These are phyloP conservation scores for Leccinum uliginosum DNA, from an alignment of 768 basidiomycete genomes.

Conservation along the genomic window DNA sequence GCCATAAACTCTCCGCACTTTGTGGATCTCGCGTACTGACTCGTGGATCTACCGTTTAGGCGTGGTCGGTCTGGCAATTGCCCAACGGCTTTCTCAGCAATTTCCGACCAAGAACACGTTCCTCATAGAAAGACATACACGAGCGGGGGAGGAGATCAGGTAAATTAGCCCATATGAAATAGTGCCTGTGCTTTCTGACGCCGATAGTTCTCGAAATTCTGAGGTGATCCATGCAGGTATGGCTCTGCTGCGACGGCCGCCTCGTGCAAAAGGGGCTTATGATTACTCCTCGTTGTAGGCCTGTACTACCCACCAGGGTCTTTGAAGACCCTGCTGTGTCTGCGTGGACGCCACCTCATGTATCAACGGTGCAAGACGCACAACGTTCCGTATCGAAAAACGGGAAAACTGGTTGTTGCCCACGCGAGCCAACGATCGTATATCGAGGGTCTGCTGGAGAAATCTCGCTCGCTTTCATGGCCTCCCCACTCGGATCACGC, in stretches of 20 bases:
- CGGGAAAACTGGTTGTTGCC: conserved; percentile 90
- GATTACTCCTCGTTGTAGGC: conserved; percentile 38
- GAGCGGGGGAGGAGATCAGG: conserved; percentile 87
- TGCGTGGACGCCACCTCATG: conserved; percentile 80
- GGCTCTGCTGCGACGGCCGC: background rate
- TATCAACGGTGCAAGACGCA: conserved; percentile 68
- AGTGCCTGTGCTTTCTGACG: background rate
- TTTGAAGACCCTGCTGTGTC: conserved; percentile 80
- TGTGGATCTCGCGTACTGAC: background rate
- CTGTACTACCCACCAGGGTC: conserved; percentile 82
- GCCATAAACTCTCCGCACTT: background rate
- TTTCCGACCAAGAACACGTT: conserved; percentile 70
- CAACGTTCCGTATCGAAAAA: conserved; percentile 64
- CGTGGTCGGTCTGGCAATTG: conserved; percentile 82
- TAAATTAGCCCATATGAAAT: conserved; percentile 18
- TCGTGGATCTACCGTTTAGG: conserved; percentile 37
- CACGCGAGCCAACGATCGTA: conserved; percentile 61
- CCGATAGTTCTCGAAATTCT: conserved; percentile 78
- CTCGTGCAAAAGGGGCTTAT: background rate
- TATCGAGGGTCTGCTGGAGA: conserved; percentile 62
- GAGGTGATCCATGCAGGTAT: conserved; percentile 91
- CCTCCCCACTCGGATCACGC: conserved; percentile 37
- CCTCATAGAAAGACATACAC: conserved; percentile 72
- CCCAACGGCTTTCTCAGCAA: conserved; percentile 61
- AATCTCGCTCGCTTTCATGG: conserved; percentile 53